phyloP scores from a whole-genome alignment of 1,139 yeast species.

The Kluyveromyces sp. region DNA sequence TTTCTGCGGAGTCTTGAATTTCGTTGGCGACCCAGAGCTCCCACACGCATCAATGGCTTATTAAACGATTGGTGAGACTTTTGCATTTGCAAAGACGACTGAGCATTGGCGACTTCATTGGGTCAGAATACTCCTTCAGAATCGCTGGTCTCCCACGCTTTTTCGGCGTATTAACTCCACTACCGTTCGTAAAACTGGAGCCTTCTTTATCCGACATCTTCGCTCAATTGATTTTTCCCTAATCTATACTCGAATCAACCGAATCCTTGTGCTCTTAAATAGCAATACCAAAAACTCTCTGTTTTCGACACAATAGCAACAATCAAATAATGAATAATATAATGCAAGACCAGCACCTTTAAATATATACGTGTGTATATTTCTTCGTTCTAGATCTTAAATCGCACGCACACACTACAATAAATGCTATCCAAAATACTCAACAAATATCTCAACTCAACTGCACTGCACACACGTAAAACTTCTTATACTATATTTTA shows the following conservation, averaged over 20 bases:
- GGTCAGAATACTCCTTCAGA: conserved; percentile 28
- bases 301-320: too few species aligned
- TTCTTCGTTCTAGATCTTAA: too few species aligned
- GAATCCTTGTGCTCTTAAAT: not conserved
- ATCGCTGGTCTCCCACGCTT: conserved; percentile 31
- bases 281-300: not conserved
- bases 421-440: too few species aligned
- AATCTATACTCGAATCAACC: too few species aligned
- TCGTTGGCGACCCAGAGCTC: conserved; percentile 13
- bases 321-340: too few species aligned
- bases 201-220: not conserved
- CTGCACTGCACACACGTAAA: too few species aligned
- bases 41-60: conserved; percentile 30
- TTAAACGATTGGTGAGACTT: conserved; percentile 21
- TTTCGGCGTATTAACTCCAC: conserved; percentile 10
- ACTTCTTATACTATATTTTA: too few species aligned
- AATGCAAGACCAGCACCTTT: too few species aligned
- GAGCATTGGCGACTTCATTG: conserved; percentile 32
- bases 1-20: conserved; percentile 13
- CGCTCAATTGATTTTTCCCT: not conserved
- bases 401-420: too few species aligned
- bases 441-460: too few species aligned
- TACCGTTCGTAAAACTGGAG: not conserved
- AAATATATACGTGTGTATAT: too few species aligned
- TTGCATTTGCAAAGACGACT: conserved; percentile 28